Evolutionary conservation across 2,329 filamentous ascomycete species (phyloP).

Genomic region (Colletotrichum cordylinicola): DNA sequence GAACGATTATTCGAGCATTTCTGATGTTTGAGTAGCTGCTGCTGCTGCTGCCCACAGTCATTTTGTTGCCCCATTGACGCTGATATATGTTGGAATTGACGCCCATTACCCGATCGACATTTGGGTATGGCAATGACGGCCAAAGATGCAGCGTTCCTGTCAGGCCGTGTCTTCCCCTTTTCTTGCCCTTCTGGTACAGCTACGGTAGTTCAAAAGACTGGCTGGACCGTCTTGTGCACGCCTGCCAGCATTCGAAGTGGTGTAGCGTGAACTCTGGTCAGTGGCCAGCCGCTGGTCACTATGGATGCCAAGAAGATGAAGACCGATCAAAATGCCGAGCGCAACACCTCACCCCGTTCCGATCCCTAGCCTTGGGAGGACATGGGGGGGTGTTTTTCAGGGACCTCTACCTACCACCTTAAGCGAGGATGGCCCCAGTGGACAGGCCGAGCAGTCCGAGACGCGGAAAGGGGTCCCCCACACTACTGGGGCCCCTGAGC

Average conservation of each 20-base stretch:
- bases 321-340: not conserved
- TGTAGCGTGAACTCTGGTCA: not conserved
- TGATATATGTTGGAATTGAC: conserved; percentile 8
- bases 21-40: not conserved
- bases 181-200: not conserved
- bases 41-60: not conserved
- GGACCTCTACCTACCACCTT: not conserved
- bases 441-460: conserved; percentile 6
- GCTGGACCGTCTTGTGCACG: not conserved
- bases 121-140: not conserved
- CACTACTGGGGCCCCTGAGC: not conserved
- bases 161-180: not conserved
- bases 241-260: not conserved
- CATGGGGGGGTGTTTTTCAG: not conserved
- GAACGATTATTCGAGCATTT: conserved; percentile 14
- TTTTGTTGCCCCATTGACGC: conserved; percentile 20
- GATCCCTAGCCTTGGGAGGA: not conserved
- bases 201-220: not conserved
- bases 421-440: conserved; percentile 1
- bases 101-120: conserved; percentile 6
- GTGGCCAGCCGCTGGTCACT: not conserved
- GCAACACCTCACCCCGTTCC: not conserved
- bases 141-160: conserved; percentile 10
- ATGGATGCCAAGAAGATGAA: not conserved
- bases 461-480: conserved; percentile 7